Evolutionary conservation across 2,329 filamentous ascomycete genomes (phyloP).

Genomic region (Helotiales sp.): DNA sequence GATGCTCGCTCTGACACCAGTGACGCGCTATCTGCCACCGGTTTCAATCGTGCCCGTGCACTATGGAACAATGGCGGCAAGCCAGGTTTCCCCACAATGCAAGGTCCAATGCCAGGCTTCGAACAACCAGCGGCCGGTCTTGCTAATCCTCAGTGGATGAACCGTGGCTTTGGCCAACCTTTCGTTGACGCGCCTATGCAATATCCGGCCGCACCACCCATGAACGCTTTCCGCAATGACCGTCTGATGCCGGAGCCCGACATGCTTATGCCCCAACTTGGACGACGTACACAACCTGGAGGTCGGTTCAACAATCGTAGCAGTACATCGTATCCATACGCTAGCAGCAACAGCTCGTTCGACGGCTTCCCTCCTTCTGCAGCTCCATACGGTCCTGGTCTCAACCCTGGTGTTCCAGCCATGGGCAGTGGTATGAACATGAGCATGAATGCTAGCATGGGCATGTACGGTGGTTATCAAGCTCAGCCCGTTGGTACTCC

Average conservation of each 20-base stretch:
- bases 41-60: conserved; percentile 53
- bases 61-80: conserved; percentile 54
- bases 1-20: conserved; percentile 58
- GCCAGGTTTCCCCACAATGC: conserved; percentile 35
- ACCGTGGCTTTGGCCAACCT: conserved; percentile 35
- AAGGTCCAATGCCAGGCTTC: conserved; percentile 25
- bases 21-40: conserved; percentile 51
- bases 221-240: conserved; percentile 31
- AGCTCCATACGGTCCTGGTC: conserved; percentile 31
- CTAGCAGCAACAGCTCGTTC: conserved; percentile 36
- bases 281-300: conserved; percentile 27
- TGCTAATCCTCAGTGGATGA: conserved; percentile 48
- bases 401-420: conserved; percentile 24
- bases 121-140: conserved; percentile 34
- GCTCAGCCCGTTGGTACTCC: conserved; percentile 60
- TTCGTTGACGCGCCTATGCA: conserved; percentile 31
- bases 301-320: conserved; percentile 33
- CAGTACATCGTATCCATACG: conserved; percentile 32
- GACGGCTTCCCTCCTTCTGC: conserved; percentile 34
- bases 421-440: conserved; percentile 26
- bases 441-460: conserved; percentile 22
- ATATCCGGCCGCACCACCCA: conserved; percentile 25
- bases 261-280: conserved; percentile 28
- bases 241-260: conserved; percentile 33
- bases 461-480: conserved; percentile 43